Base-by-base conservation (phyloP, 106 monocot genomes). In the Vanilla planifolia region DNA sequence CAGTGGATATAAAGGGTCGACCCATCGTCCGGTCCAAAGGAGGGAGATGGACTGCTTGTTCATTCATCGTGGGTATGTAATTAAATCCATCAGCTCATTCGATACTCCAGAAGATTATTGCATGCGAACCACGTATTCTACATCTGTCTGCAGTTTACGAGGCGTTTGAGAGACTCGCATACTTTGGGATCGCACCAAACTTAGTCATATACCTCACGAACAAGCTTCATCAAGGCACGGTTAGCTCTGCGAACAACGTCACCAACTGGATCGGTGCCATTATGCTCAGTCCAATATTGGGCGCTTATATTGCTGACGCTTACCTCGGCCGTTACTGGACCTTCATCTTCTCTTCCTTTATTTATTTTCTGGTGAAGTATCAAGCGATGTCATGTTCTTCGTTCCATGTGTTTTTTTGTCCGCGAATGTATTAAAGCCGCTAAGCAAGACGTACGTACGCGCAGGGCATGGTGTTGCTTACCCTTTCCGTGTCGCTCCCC, bases 91-190 rank as follows among this genome's bases (percentile, higher is more conserved):
- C 53, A 15, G 13, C 10, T 53, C 14, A 29, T 20, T 53, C 27
- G 24, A 7, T 27, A 11, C 29, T 28, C 15, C 3, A 30, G 11
- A 0, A 53, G 28, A 8, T 4, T 53, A 21, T 13, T 6, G 14
- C 53, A 3, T 53, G 8, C 21, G 9, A 19, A 26, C 53, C 5
- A 25, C 11, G 11, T n/a, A 26, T 27, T 6, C 1, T 14, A 29
- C 3, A 14, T 37, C 8, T 26, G 45, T 33, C n/a, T 74, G 33
- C 60, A 84, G 84, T 59, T 39, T 79, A 75, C 30, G 84, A 76
- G 26, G 68, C 69, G 21, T 79, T 79, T 57, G 84, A 79, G 64
- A 79, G 84, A 29, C 71, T 84, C 72, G 84, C 84, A 10, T 84
- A 61, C 47, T 76, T 72, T 66, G 79, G 75, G 9, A 62, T 84